phyloP scores from a whole-genome alignment of 306 rosid species.

The Cyamopsis tetragonoloba region DNA sequence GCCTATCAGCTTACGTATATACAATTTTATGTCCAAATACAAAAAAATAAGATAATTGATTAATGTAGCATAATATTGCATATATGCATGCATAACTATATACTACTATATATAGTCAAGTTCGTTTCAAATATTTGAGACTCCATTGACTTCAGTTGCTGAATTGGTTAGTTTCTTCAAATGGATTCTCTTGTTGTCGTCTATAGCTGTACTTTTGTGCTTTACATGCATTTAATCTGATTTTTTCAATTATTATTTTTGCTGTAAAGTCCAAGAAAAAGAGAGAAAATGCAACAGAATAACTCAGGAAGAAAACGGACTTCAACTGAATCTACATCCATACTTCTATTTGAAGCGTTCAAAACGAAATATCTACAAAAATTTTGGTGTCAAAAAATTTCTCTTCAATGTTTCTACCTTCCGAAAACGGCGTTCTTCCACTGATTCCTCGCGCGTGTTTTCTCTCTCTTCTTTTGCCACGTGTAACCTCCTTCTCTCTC shows the following conservation, averaged over 20 bases:
- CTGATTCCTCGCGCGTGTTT: neutral
- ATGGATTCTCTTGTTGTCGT: neutral
- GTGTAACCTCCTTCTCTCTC: constrained; percentile 7
- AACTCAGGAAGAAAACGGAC: neutral
- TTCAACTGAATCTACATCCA: neutral
- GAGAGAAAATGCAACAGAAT: neutral
- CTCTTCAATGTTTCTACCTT: neutral
- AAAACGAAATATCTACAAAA: neutral
- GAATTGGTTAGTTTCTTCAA: neutral
- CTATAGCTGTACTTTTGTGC: too few relatives aligned
- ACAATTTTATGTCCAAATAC: too few relatives aligned
- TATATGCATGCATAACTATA: too few relatives aligned
- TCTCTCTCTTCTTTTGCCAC: neutral
- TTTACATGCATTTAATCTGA: too few relatives aligned
- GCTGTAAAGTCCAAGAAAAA: too few relatives aligned
- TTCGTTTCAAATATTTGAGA: neutral
- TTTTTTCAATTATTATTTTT: too few relatives aligned
- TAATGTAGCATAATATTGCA: too few relatives aligned
- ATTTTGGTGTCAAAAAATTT: neutral
- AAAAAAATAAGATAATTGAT: too few relatives aligned
- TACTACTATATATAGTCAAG: too few relatives aligned
- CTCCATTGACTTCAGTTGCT: neutral
- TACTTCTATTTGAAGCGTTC: neutral
- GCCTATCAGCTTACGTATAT: too few relatives aligned
- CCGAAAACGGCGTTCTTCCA: constrained; percentile 30